Percentiles rank a stretch among this genome's conserved stretches.
Conservation (phyloP, 441 rosid genomes). For the Adansonia grandidieri region DNA sequence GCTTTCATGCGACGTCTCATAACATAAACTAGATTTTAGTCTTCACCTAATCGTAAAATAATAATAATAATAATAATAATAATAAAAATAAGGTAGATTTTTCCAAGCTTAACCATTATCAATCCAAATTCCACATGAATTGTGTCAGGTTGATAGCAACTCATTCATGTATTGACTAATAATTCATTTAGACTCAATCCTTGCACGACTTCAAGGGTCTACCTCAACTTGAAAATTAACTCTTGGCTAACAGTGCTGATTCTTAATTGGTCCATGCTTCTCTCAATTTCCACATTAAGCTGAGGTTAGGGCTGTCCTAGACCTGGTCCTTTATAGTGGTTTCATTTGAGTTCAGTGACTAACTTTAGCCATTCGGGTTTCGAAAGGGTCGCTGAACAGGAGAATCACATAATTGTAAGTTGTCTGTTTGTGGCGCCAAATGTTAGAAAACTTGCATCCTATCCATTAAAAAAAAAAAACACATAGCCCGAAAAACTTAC, state of each 20-base stretch:
- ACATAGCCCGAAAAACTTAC: neutral
- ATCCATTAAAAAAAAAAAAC: neutral
- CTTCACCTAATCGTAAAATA: neutral
- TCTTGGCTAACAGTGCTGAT: neutral
- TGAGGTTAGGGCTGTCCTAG: neutral
- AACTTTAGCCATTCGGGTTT: slow-evolving; percentile 4
- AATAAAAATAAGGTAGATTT: neutral
- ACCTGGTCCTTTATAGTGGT: neutral
- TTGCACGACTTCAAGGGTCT: neutral
- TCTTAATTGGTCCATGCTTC: neutral
- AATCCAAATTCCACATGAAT: neutral
- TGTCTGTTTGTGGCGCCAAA: slow-evolving; percentile 28
- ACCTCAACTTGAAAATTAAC: neutral
- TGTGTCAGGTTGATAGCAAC: neutral
- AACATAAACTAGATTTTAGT: slow-evolving; percentile 10
- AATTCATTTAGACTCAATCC: neutral
- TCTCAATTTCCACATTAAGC: neutral
- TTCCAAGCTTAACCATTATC: slow-evolving; percentile 1
- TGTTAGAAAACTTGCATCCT: neutral
- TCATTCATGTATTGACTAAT: neutral
- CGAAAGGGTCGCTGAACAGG: neutral
- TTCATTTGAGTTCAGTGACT: neutral
- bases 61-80: no score
- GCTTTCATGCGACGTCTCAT: neutral
- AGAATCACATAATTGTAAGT: slow-evolving; percentile 7